Conservation (phyloP, 2,329 filamentous ascomycete genomes). For the Penicillium sp. region DNA sequence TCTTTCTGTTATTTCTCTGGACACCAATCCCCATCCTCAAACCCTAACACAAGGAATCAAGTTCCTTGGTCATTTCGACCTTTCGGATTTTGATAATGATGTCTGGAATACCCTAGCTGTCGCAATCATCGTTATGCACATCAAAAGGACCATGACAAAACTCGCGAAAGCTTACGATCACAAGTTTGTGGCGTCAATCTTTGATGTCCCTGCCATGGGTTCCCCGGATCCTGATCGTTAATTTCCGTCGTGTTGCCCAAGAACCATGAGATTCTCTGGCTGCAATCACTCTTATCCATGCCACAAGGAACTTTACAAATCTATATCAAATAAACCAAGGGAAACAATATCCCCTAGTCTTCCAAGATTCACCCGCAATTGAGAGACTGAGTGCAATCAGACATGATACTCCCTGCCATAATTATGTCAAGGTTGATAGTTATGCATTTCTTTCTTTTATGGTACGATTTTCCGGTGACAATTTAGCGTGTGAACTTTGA, state of each 20-base stretch:
- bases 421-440: neutral
- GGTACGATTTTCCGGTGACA: neutral
- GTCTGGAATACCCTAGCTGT: slow-evolving; percentile 62
- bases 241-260: neutral
- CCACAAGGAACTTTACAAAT: neutral
- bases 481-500: neutral
- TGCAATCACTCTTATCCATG: neutral
- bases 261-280: neutral
- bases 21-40: slow-evolving; percentile 38
- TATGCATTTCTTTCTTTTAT: neutral
- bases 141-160: slow-evolving; percentile 51
- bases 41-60: slow-evolving; percentile 1
- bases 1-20: slow-evolving; percentile 54
- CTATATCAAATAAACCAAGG: neutral
- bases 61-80: slow-evolving; percentile 54
- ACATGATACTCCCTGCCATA: neutral
- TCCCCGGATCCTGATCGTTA: neutral
- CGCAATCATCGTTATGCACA: slow-evolving; percentile 56
- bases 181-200: slow-evolving; percentile 10
- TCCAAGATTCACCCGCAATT: neutral
- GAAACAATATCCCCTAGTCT: neutral
- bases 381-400: neutral
- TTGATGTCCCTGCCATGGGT: neutral
- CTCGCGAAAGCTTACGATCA: slow-evolving; percentile 39
- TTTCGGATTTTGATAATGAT: slow-evolving; percentile 54